Conservation (phyloP, 371 early-diverging fungal species). For the Mortierella sp. region DNA sequence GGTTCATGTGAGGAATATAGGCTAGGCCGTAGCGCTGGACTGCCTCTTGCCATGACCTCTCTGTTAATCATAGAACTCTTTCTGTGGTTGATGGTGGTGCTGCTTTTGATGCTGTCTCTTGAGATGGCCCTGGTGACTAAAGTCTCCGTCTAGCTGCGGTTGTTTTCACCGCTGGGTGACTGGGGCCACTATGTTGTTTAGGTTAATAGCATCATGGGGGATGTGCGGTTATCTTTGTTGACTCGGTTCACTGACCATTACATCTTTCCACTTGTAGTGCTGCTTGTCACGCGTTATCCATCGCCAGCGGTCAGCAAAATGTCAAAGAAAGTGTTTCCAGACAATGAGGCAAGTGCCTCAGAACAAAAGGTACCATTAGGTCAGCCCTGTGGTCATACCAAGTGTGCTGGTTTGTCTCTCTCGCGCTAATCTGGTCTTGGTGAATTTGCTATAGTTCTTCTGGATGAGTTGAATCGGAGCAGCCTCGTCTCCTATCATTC, state of each 20-base stretch:
- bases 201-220: neutral
- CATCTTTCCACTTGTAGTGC: neutral
- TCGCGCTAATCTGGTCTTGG: too few relatives aligned
- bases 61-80: neutral
- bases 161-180: constrained; percentile 12
- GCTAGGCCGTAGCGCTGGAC: neutral
- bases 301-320: too few relatives aligned
- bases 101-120: constrained; percentile 9
- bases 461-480: too few relatives aligned
- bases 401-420: too few relatives aligned
- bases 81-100: constrained; percentile 10
- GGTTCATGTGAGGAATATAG: neutral
- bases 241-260: constrained; percentile 7
- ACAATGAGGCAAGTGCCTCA: too few relatives aligned
- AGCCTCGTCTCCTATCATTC: too few relatives aligned
- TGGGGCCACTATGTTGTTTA: constrained; percentile 18
- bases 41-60: neutral
- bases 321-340: too few relatives aligned
- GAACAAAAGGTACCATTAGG: too few relatives aligned
- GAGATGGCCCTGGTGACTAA: constrained; percentile 11
- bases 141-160: constrained; percentile 4
- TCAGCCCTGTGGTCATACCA: too few relatives aligned
- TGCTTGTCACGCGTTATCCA: too few relatives aligned
- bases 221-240: constrained; percentile 1
- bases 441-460: too few relatives aligned